Evolutionary conservation across 768 basidiomycete genomes (phyloP), one percentile per base, ranked within the genome.

Genomic region (Russula lepida): DNA sequence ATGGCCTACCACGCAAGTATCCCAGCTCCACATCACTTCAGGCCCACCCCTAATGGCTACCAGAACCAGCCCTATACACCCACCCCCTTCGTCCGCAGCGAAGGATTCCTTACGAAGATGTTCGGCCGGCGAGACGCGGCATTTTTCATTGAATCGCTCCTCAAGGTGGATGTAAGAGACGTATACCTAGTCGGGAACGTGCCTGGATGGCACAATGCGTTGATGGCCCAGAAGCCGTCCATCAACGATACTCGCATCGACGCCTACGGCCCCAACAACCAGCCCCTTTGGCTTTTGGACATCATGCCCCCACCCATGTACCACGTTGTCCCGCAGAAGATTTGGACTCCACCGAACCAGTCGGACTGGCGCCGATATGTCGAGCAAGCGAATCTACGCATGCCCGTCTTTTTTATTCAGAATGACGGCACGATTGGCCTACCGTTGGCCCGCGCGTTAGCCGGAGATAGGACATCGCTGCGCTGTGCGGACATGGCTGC

Each of bases 311-410:
- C 0, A 15, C 46, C 44, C 19, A 19, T 2, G 1, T 17, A 6
- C 53, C 13, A 9, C 44, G 60, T 64, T 23, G 48, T 64, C 41
- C 41, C 63, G 2, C 63, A 64, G 44, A 17, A 44, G 39, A 55
- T 64, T 2, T 64, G 63, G 63, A 61, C 33, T 8, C 63, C 63
- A 17, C 58, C 59, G 17, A 61, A 60, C 21, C 59, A 60, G 49
- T 61, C 59, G 8, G 63, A 64, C 54, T 61, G 58, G 63, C 59
- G 59, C 6, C 63, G 59, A n/a, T 64, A 64, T 15, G 59, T 64
- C 48, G 59, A 61, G n/a, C 59, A 64, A 27, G 63, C 63, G 0
- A 32, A 13, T 8, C n/a, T 64, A 7, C 59, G 49, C 41, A 55
- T 64, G 54, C 63, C 63, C 48, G 59, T 64, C 0, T 64, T 64